Base-by-base conservation (phyloP, 2,329 filamentous ascomycete genomes). In the Diaporthe citri region DNA sequence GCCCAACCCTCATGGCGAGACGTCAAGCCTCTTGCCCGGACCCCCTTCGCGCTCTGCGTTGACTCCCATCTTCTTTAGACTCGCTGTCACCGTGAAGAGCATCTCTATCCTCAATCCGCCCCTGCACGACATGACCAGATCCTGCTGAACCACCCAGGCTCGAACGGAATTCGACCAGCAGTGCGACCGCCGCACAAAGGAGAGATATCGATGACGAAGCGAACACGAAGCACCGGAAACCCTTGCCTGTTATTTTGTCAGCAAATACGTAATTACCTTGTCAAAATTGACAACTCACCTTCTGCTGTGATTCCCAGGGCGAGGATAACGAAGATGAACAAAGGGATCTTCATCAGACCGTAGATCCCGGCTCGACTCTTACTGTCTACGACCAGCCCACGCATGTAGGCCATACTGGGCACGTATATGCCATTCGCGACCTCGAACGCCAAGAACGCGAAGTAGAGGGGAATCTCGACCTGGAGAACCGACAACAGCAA, bases 341-440 rank as follows among this genome's bases (percentile, higher is more conserved):
- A 52, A 4, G 77, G 77, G 4, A 78, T 74, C 60, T 76, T 78
- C 76, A 78, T 77, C 66, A 78, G 55, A 4, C 82, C 81, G 60
- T 83, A 83, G 8, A 81, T 66, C 20, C 79, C 77, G 13, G 82
- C 79, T 39, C 81, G 77, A 25, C 79, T 77, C 25, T 77, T 78
- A 39, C 82, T 80, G 39, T 78, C 73, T 8, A 83, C 80, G 12
- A 83, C 73, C 28, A 78, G 73, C 28, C 82, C 79, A 5, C 82
- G 80, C 71, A 81, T 77, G 31, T 78, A 82, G 20, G 81, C 81
- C 46, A 82, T 82, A 66, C 79, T 81, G 7, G 82, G 82, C 22
- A 82, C 78, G 48, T 83, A 83, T 5, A 82, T 56, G 48, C 82
- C 82, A 43, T 83, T 83, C 55, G 82, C 82, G 28, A 79, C 79